Evolutionary conservation across 441 rosid genomes (phyloP), one percentile per base, ranked within the genome.

Genomic region (Omphalea diandra): DNA sequence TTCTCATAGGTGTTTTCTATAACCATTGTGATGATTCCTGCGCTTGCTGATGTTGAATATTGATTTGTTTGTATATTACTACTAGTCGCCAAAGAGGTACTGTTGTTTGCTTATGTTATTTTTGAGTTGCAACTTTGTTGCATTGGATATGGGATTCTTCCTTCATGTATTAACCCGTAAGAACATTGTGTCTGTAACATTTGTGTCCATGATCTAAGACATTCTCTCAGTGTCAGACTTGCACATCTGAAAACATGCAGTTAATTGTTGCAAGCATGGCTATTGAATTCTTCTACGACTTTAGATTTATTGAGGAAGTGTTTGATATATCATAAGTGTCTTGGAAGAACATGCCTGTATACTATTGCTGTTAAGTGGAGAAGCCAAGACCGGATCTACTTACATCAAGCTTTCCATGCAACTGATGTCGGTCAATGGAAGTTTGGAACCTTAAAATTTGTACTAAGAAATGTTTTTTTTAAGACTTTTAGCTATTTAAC

Each of bases 51-150:
- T n/a, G n/a, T n/a, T n/a, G n/a, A n/a, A n/a, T n/a, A n/a, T n/a
- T 36, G 22, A 50, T 75, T 62, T 4, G 31, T n/a, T 43, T 35
- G 3, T n/a, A 15, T 33, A 43, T 24, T 46, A 40, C 59, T 46
- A 4, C 22, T 49, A 65, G 53, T 49, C 17, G 15, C 8, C 32
- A 12, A 49, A 49, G 50, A 24, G 26, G 8, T 61, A 52, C 41
- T 31, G n/a, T 50, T 44, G 6, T 35, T 7, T 18, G 38, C 6
- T 14, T 4, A 14, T n/a, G 24, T 24, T 33, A n/a, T 64, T 36
- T 64, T 44, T 33, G 46, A 72, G 57, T 8, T n/a, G n/a, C 10
- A 17, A 54, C 22, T 57, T 60, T 31, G 49, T 40, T 57, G 36
- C 40, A n/a, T 40, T 57, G 36, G 32, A n/a, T 54, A 15, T 62